Evolutionary conservation across 2,329 filamentous ascomycete genomes (phyloP).

Genomic region (Ilyonectria mors-panacis): DNA sequence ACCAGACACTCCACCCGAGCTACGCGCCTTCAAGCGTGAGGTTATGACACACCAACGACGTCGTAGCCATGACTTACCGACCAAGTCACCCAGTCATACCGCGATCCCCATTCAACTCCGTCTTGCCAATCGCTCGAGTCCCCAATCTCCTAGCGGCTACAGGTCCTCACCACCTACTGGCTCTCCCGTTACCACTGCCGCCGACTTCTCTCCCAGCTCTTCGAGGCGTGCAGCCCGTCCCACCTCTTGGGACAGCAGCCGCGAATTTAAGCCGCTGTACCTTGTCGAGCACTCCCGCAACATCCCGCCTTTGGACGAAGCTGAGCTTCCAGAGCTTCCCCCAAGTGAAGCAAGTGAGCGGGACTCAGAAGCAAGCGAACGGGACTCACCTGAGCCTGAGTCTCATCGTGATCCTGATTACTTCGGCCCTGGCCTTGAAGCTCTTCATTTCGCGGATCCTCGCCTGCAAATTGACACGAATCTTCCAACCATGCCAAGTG

Average conservation of each 20-base stretch:
- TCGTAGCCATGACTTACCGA: slow-evolving; percentile 64
- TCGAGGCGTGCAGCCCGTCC: slow-evolving; percentile 63
- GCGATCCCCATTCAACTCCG: slow-evolving; percentile 71
- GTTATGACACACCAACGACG: slow-evolving; percentile 62
- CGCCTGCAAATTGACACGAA: slow-evolving; percentile 60
- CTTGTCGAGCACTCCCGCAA: slow-evolving; percentile 77
- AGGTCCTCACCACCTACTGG: slow-evolving; percentile 56
- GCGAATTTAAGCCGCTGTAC: slow-evolving; percentile 86
- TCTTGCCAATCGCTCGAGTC: slow-evolving; percentile 63
- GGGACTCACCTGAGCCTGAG: slow-evolving; percentile 52
- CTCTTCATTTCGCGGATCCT: slow-evolving; percentile 37
- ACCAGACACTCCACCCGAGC: slow-evolving; percentile 69
- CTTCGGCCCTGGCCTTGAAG: slow-evolving; percentile 42
- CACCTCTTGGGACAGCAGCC: slow-evolving; percentile 73
- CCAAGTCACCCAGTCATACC: slow-evolving; percentile 69
- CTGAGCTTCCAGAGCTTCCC: slow-evolving; percentile 66
- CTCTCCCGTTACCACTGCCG: slow-evolving; percentile 51
- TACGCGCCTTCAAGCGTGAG: slow-evolving; percentile 59
- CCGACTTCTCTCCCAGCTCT: slow-evolving; percentile 53
- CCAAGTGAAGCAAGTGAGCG: slow-evolving; percentile 61
- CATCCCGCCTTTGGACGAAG: slow-evolving; percentile 51
- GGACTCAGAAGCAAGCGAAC: slow-evolving; percentile 13
- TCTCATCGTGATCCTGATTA: slow-evolving; percentile 48
- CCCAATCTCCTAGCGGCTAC: slow-evolving; percentile 59
- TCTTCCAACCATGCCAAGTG: slow-evolving; percentile 49